Conservation (phyloP, 2,329 filamentous ascomycete species). For the Daldinia sp. region DNA sequence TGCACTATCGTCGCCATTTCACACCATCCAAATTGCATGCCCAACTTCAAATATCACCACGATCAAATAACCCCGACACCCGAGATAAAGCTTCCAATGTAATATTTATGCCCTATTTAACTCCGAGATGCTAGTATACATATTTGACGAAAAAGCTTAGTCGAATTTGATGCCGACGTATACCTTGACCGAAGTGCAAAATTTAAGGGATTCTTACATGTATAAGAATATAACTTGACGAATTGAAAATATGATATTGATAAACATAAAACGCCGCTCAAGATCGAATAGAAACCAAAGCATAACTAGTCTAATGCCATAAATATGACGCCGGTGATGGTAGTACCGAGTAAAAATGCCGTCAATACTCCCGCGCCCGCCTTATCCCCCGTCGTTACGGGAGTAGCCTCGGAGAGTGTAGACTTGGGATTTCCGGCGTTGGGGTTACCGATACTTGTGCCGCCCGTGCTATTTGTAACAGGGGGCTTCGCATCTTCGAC, state of each 20-base stretch:
- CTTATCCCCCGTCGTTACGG: constrained; percentile 45
- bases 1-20: not conserved
- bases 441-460: constrained; percentile 52
- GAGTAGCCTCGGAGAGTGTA: constrained; percentile 15
- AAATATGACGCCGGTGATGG: constrained; percentile 40
- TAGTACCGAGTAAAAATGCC: constrained; percentile 37
- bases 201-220: not conserved
- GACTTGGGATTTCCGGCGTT: constrained; percentile 39
- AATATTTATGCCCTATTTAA: not conserved
- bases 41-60: not conserved
- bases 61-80: not conserved
- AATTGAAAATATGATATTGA: not conserved
- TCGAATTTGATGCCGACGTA: not conserved
- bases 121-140: constrained; percentile 1
- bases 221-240: not conserved
- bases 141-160: not conserved
- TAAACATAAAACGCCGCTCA: constrained; percentile 2
- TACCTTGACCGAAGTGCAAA: not conserved
- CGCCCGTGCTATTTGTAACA: constrained; percentile 56
- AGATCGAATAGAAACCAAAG: constrained; percentile 1
- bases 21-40: not conserved
- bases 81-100: not conserved
- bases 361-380: constrained; percentile 49
- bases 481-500: constrained; percentile 51
- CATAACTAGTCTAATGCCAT: constrained; percentile 34